Base-by-base conservation (phyloP, 371 early-diverging fungal species). In the Rhizopus arrhizus region DNA sequence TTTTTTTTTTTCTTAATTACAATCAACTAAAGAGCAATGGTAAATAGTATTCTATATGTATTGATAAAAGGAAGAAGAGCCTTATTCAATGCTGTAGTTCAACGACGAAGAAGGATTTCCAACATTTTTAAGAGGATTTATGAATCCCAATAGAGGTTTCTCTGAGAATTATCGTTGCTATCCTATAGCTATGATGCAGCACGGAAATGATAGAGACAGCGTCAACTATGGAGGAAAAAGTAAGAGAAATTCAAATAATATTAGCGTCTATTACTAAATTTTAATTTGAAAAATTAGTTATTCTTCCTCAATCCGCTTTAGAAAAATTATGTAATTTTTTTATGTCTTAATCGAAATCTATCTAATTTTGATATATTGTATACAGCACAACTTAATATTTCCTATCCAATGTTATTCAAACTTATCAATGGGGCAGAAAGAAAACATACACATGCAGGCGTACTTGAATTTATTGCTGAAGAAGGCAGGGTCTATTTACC, bases 391-490 rank as follows among this genome's bases (percentile, higher is more conserved):
- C 84, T 95, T 31, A 88, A 95, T 67, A 92, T 96, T 57, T 89
- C 87, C 10, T 95, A 94, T 67, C 99, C 99, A 10, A 91, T 97
- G 94, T 73, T 94, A 31, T 97, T 98, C 70, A 82, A 86, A 59
- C 74, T 98, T 38, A 73, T 71, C 31, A 91, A 85, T 71, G 82
- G 73, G 51, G 65, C 65, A 15, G 74, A 69, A 12, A 69, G 76
- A 43, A 74, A 68, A 50, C 74, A 83, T 47, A 94, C 99, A 10
- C 94, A 99, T 71, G 95, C 96, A 29, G 98, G 99, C 68, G 99
- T 99, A 2, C 87, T 99, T 6, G 99, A 99, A 76, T 99, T 99
- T 72, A 96, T 93, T 35, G 98, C 97, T 28, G 96, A 97, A 67
- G 97, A 97, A 77, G 99, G 97, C 22, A 82, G 94, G 32, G 92